phyloP scores from a whole-genome alignment of 1,284 basidiomycete species.

The Trichosporon asahii region DNA sequence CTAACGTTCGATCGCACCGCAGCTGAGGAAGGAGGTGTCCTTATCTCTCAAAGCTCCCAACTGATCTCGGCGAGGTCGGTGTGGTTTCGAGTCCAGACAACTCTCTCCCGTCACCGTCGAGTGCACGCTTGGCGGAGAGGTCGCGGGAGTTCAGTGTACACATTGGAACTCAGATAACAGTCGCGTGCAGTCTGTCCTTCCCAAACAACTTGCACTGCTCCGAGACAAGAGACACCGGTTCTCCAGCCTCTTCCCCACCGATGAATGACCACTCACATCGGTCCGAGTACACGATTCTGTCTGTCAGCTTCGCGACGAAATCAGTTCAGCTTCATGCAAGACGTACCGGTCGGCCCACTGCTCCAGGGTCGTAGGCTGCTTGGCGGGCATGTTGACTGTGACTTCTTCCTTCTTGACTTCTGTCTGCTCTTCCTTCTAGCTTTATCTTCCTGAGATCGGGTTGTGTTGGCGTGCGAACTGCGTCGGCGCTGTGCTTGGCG shows the following conservation, averaged over 20 bases:
- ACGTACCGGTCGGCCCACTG: slow-evolving; percentile 49
- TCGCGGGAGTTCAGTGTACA: no score
- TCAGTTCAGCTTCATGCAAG: not conserved
- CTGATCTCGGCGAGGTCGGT: no score
- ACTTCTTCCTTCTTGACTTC: not conserved
- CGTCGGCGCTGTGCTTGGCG: not conserved
- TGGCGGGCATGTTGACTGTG: slow-evolving; percentile 15
- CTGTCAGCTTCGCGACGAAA: not conserved
- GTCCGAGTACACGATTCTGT: slow-evolving; percentile 52
- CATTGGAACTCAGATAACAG: no score
- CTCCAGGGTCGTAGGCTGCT: slow-evolving; percentile 36
- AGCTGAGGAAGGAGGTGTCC: no score
- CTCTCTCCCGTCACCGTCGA: no score
- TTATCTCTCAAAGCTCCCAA: not conserved
- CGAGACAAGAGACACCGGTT: not conserved
- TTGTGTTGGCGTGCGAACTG: not conserved
- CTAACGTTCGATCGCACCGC: no score
- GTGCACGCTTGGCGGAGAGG: no score
- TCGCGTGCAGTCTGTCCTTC: no score
- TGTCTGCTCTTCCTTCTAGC: not conserved
- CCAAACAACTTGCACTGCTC: no score
- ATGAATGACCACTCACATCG: slow-evolving; percentile 37
- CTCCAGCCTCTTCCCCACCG: not conserved
- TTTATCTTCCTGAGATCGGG: not conserved
- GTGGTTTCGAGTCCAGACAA: no score